phyloP scores from a whole-genome alignment of 805 yeast genomes.

The Trichomonascus vanleenenianus region DNA sequence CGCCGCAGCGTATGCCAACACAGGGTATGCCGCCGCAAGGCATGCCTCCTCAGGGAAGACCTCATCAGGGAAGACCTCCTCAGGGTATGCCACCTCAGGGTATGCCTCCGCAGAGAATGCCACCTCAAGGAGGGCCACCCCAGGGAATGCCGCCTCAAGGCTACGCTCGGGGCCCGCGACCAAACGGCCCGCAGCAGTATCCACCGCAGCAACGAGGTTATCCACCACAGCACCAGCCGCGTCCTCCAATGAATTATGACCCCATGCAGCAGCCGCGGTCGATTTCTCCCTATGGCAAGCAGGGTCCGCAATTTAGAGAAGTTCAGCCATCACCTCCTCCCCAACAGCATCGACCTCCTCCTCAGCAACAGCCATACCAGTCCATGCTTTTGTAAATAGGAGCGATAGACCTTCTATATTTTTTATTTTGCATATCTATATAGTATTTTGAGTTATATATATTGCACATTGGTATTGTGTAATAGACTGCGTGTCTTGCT shows the following conservation, averaged over 20 bases:
- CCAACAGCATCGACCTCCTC: neutral
- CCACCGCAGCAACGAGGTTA: neutral
- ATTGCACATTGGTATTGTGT: neutral
- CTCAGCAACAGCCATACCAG: neutral
- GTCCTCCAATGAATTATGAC: neutral
- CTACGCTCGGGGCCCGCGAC: slow-evolving; percentile 1
- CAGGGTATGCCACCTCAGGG: slow-evolving; percentile 2
- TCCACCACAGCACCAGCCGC: neutral
- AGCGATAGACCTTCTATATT: no score
- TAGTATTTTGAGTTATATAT: no score
- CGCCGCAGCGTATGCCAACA: slow-evolving; percentile 3
- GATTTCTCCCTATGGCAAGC: neutral
- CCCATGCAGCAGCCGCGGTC: neutral
- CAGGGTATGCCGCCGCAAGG: slow-evolving; percentile 3
- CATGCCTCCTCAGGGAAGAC: slow-evolving; percentile 4
- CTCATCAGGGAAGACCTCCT: neutral
- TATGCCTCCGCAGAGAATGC: neutral
- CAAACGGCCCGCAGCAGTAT: neutral
- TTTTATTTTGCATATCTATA: no score
- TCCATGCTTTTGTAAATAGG: neutral
- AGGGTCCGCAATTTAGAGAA: neutral
- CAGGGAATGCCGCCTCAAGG: neutral
- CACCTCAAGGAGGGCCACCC: neutral
- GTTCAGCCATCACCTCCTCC: neutral
- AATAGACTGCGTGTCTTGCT: no score